A percentile compares a stretch with the other conserved stretches of the same genome.
These are phyloP conservation scores for Juglanconis juglandina DNA, from an alignment of 2,329 filamentous ascomycete genomes.

Conservation along the genomic window DNA sequence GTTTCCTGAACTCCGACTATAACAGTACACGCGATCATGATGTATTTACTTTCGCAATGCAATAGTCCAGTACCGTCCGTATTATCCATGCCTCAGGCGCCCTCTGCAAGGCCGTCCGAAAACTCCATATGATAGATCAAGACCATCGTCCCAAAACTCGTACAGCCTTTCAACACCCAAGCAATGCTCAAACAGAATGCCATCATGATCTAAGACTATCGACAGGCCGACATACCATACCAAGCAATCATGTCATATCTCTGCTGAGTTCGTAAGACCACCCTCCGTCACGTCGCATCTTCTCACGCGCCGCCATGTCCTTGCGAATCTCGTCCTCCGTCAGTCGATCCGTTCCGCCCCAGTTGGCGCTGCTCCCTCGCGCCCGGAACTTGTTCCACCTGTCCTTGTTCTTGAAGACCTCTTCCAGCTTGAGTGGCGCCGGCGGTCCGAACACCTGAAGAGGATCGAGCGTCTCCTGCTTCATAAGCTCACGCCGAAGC, in stretches of 20 bases:
- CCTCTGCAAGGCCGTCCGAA: background rate
- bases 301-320: conserved; percentile 75
- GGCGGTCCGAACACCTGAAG: conserved; percentile 85
- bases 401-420: conserved; percentile 91
- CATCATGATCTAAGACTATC: background rate
- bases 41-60: background rate
- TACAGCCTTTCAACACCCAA: conserved; percentile 4
- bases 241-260: conserved; percentile 37
- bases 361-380: conserved; percentile 91
- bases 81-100: background rate
- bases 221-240: background rate
- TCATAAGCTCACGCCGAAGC: conserved; percentile 68
- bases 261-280: conserved; percentile 69
- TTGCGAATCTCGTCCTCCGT: conserved; percentile 83
- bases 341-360: conserved; percentile 76
- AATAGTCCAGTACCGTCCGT: background rate
- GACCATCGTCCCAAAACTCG: background rate
- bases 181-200: conserved; percentile 2
- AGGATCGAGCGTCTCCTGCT: conserved; percentile 83
- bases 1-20: background rate
- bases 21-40: background rate
- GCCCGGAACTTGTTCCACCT: conserved; percentile 83
- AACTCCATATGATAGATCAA: background rate
- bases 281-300: conserved; percentile 75
- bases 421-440: conserved; percentile 86